phyloP scores from a whole-genome alignment of 164 flowering plant genomes.

The Houttuynia cordata region DNA sequence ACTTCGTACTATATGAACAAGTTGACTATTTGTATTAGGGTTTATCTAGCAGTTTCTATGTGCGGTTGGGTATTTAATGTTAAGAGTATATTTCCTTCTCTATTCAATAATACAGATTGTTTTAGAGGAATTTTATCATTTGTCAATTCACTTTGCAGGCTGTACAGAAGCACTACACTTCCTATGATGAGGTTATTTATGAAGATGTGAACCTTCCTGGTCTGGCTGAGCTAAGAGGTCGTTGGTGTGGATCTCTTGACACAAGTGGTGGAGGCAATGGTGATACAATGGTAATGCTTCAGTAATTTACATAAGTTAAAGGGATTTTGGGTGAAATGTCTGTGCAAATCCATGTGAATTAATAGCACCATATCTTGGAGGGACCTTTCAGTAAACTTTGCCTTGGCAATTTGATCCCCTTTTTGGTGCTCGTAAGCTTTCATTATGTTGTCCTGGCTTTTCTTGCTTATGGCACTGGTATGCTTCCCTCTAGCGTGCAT shows the following conservation, averaged over 20 bases:
- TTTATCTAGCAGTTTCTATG: too few species aligned
- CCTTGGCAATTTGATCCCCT: neutral
- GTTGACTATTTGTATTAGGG: too few species aligned
- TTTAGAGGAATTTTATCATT: neutral
- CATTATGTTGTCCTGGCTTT: too few species aligned
- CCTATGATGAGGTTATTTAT: slow-evolving; percentile 63
- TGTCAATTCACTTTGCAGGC: slow-evolving; percentile 30
- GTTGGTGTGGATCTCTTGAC: slow-evolving; percentile 92
- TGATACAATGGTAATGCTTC: slow-evolving; percentile 59
- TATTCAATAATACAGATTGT: too few species aligned
- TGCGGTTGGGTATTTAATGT: too few species aligned
- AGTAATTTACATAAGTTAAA: too few species aligned
- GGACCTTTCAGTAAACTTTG: too few species aligned
- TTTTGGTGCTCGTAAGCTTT: neutral
- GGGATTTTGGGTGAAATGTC: neutral
- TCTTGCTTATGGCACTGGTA: neutral
- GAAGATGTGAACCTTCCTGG: slow-evolving; percentile 89
- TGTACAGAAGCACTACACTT: slow-evolving; percentile 37
- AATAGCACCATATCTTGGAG: too few species aligned
- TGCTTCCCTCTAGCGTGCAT: neutral
- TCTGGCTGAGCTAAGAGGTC: slow-evolving; percentile 84
- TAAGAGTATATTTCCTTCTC: too few species aligned
- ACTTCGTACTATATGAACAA: too few species aligned
- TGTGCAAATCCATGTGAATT: too few species aligned
- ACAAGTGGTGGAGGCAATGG: slow-evolving; percentile 99